Conservation (phyloP, 257 asterid species). For the Galeopsis tetrahit region DNA sequence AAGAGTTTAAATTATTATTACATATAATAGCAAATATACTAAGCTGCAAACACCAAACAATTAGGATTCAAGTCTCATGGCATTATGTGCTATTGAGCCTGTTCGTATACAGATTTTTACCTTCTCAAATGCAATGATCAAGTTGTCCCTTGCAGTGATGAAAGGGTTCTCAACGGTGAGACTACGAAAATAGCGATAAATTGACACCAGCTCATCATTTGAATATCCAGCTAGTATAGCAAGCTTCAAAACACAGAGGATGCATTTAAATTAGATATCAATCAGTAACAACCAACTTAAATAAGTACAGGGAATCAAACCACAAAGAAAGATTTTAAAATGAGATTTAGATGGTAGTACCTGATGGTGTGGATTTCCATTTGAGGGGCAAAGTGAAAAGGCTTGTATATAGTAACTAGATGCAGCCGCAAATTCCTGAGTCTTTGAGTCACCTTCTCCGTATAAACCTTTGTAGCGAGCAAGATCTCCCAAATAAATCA, state of each 20-base stretch:
- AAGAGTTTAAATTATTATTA: background rate
- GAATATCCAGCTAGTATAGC: conserved; percentile 84
- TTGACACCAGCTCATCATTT: conserved; percentile 67
- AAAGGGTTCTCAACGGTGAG: conserved; percentile 75
- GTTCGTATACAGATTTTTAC: conserved; percentile 34
- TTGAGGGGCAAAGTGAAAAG: conserved; percentile 73
- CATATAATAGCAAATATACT: background rate
- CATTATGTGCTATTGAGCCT: background rate
- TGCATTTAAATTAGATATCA: background rate
- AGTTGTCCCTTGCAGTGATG: conserved; percentile 77
- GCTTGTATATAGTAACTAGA: conserved; percentile 83
- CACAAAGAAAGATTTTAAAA: background rate
- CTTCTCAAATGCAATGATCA: conserved; percentile 89
- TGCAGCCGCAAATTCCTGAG: conserved; percentile 74
- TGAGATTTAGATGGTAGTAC: conserved; percentile 35
- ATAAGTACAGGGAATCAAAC: background rate
- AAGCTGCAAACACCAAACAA: background rate
- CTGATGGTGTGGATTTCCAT: conserved; percentile 93
- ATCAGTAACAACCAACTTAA: background rate
- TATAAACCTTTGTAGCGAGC: conserved; percentile 88
- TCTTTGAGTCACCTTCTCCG: conserved; percentile 85
- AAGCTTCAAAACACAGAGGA: conserved; percentile 54
- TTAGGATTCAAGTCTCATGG: background rate
- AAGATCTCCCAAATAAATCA: conserved; percentile 88
- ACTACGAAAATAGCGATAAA: conserved; percentile 82